Percentiles rank a stretch among this genome's conserved stretches.
phyloP scores from a whole-genome alignment of 139 green algal genomes.

The Haematococcus sp. region DNA sequence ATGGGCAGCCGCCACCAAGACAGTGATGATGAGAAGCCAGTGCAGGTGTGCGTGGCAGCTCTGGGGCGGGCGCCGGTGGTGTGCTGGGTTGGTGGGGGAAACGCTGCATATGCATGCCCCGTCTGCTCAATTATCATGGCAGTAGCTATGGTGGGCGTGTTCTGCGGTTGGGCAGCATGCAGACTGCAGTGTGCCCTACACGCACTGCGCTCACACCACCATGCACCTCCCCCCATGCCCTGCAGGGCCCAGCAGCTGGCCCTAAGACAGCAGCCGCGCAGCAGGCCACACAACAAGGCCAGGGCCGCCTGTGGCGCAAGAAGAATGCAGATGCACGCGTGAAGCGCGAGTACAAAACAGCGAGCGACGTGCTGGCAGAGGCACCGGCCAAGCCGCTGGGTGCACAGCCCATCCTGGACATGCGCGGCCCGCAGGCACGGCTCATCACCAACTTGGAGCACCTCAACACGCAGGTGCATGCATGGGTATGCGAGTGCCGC shows the following conservation, averaged over 20 bases:
- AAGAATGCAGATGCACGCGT: constrained; percentile 33
- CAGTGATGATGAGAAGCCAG: constrained; percentile 21
- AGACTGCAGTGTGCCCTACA: no score
- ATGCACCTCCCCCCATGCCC: no score
- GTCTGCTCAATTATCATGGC: no score
- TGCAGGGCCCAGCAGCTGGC: no score
- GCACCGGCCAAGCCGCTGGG: constrained; percentile 23
- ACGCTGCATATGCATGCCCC: no score
- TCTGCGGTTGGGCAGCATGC: no score
- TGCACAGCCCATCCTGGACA: constrained; percentile 84
- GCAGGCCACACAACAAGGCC: constrained; percentile 1
- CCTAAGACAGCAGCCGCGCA: background rate
- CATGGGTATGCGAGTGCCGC: background rate
- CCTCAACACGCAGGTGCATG: constrained; percentile 55
- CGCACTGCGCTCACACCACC: no score
- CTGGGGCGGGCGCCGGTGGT: background rate
- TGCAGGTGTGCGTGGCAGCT: background rate
- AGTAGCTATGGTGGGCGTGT: no score
- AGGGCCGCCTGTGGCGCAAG: constrained; percentile 26
- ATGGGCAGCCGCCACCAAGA: constrained; percentile 64
- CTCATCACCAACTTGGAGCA: constrained; percentile 90
- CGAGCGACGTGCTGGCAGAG: constrained; percentile 75
- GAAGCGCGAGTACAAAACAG: constrained; percentile 73
- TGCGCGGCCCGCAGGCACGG: constrained; percentile 82
- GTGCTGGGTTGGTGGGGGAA: background rate